phyloP scores from a whole-genome alignment of 2,329 filamentous ascomycete species.

The Phaeomoniella chlamydospora region DNA sequence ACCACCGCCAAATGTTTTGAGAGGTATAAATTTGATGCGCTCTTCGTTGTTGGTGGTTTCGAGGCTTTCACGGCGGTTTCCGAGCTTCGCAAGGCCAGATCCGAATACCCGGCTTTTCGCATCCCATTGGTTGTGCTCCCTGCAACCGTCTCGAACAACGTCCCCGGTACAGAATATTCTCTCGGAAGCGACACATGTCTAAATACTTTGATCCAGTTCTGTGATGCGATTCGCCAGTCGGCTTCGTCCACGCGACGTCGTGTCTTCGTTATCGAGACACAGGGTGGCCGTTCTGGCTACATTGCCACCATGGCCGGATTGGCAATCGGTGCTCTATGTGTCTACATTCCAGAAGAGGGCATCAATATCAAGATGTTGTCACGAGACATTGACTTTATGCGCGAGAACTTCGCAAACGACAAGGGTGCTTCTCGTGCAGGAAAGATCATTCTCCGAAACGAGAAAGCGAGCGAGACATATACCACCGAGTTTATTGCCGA shows the following conservation, averaged over 20 bases:
- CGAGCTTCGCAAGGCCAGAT: slow-evolving; percentile 68
- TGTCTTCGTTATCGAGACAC: slow-evolving; percentile 96
- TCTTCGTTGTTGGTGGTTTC: slow-evolving; percentile 89
- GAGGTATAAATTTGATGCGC: slow-evolving; percentile 74
- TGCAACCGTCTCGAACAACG: slow-evolving; percentile 98
- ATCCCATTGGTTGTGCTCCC: slow-evolving; percentile 86
- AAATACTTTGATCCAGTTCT: slow-evolving; percentile 88
- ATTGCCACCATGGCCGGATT: slow-evolving; percentile 82
- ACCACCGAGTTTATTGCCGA: slow-evolving; percentile 84
- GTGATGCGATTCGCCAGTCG: slow-evolving; percentile 94
- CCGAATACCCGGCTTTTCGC: slow-evolving; percentile 68
- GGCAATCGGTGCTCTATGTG: slow-evolving; percentile 78
- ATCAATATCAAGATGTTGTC: slow-evolving; percentile 88
- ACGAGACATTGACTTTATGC: slow-evolving; percentile 76
- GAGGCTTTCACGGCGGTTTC: slow-evolving; percentile 90
- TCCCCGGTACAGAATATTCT: slow-evolving; percentile 93
- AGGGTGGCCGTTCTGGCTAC: slow-evolving; percentile 89
- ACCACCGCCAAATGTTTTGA: slow-evolving; percentile 71
- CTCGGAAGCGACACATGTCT: slow-evolving; percentile 92
- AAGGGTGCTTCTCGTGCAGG: slow-evolving; percentile 79
- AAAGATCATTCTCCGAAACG: slow-evolving; percentile 91
- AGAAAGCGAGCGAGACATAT: slow-evolving; percentile 83
- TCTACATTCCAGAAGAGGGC: slow-evolving; percentile 95
- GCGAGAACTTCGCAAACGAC: slow-evolving; percentile 72
- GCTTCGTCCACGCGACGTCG: slow-evolving; percentile 84